Percentiles rank a stretch among this genome's conserved stretches.
Evolutionary conservation across 306 rosid genomes (phyloP).

Genomic region (Corylus avellana): DNA sequence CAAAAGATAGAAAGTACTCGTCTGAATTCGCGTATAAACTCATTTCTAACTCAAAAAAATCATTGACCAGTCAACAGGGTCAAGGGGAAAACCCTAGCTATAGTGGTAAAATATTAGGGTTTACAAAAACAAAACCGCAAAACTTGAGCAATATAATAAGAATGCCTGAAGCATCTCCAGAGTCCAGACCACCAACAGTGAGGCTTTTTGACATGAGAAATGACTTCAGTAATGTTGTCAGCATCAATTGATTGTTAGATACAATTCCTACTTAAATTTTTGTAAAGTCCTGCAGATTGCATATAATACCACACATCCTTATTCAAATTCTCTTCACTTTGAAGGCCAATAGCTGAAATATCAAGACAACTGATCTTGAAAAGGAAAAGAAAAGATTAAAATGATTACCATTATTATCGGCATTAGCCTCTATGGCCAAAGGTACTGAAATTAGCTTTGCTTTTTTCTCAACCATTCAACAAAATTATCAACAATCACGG

Average conservation of each 20-base stretch:
- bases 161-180: slow-evolving; percentile 11
- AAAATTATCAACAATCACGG: slow-evolving; percentile 61
- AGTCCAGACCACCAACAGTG: slow-evolving; percentile 8
- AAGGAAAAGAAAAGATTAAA: neutral
- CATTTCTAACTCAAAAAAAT: neutral
- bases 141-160: slow-evolving; percentile 27
- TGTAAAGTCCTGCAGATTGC: slow-evolving; percentile 16
- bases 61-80: slow-evolving; percentile 6
- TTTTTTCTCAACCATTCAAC: slow-evolving; percentile 69
- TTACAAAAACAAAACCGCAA: slow-evolving; percentile 13
- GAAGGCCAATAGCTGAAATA: slow-evolving; percentile 19
- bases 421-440: neutral
- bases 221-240: slow-evolving; percentile 22
- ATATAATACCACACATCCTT: slow-evolving; percentile 38
- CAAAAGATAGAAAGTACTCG: neutral
- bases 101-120: slow-evolving; percentile 2
- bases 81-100: slow-evolving; percentile 5
- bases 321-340: slow-evolving; percentile 32
- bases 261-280: neutral
- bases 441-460: slow-evolving; percentile 14
- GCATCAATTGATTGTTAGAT: slow-evolving; percentile 12
- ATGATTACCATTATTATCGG: neutral
- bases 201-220: slow-evolving; percentile 19
- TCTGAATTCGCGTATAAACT: neutral
- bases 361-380: slow-evolving; percentile 19